A percentile compares a stretch with the other conserved stretches of the same genome.
phyloP scores from a whole-genome alignment of 75 land plant genomes.

The Chamaecyparis obtusa region DNA sequence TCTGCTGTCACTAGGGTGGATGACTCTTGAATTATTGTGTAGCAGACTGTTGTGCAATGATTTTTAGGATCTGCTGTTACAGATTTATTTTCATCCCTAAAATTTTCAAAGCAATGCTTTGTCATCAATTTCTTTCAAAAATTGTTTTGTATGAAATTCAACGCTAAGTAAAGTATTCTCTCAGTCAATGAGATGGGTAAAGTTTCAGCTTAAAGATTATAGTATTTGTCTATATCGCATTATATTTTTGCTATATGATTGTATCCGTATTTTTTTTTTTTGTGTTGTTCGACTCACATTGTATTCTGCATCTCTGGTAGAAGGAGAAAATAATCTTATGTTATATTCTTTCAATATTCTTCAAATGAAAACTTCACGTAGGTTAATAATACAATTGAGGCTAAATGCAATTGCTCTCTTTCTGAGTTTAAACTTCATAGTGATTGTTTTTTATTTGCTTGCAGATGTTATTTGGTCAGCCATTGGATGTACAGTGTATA shows the following conservation, averaged over 20 bases:
- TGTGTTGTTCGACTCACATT: background rate
- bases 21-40: background rate
- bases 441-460: slow-evolving; percentile 8
- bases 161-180: background rate
- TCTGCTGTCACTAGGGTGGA: background rate
- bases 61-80: background rate
- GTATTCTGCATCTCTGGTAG: background rate
- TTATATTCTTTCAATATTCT: background rate
- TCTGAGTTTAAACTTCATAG: background rate
- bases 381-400: background rate
- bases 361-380: background rate
- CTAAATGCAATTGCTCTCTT: background rate
- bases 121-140: too few relatives aligned
- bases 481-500: slow-evolving; percentile 50
- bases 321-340: background rate
- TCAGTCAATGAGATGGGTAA: background rate
- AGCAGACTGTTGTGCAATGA: background rate
- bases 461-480: slow-evolving; percentile 86
- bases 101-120: too few relatives aligned
- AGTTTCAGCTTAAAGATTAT: background rate
- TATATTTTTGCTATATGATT: background rate
- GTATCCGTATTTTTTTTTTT: background rate
- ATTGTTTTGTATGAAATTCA: background rate
- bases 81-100: too few relatives aligned
- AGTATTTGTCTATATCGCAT: background rate